Evolutionary conservation across 2,329 filamentous ascomycete genomes (phyloP).

Genomic region (Ophiosphaerella herpotricha): DNA sequence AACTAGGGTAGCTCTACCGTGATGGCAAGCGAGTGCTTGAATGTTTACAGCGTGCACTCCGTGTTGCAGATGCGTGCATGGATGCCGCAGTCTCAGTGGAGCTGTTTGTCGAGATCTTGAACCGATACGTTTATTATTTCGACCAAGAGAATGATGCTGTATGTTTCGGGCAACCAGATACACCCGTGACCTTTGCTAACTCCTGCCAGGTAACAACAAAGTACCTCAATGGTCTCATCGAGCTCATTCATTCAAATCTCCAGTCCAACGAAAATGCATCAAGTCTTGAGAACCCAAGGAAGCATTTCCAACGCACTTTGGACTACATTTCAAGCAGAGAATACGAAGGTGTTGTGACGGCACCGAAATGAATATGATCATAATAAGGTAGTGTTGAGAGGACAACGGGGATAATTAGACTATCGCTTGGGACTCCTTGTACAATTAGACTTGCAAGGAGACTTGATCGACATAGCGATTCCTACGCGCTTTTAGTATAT

Average conservation of each 20-base stretch:
- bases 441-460: constrained; percentile 10
- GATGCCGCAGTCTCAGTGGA: constrained; percentile 96
- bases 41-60: constrained; percentile 90
- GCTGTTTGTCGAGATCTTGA: constrained; percentile 96
- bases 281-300: constrained; percentile 84
- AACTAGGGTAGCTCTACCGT: constrained; percentile 71
- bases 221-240: constrained; percentile 96
- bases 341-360: constrained; percentile 87
- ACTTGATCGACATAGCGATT: constrained; percentile 1
- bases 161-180: constrained; percentile 33
- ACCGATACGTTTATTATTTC: constrained; percentile 99
- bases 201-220: constrained; percentile 80
- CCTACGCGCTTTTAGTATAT: constrained; percentile 11
- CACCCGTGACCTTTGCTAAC: constrained; percentile 7
- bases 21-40: constrained; percentile 97
- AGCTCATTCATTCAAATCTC: constrained; percentile 96
- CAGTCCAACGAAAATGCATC: constrained; percentile 82
- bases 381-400: not conserved
- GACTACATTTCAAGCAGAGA: constrained; percentile 91
- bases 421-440: constrained; percentile 7
- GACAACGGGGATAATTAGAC: not conserved
- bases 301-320: constrained; percentile 92
- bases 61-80: constrained; percentile 98
- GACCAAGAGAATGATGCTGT: constrained; percentile 98
- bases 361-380: constrained; percentile 53